Evolutionary conservation across 2,329 filamentous ascomycete genomes (phyloP).

Genomic region (Pseudocercospora ulei): DNA sequence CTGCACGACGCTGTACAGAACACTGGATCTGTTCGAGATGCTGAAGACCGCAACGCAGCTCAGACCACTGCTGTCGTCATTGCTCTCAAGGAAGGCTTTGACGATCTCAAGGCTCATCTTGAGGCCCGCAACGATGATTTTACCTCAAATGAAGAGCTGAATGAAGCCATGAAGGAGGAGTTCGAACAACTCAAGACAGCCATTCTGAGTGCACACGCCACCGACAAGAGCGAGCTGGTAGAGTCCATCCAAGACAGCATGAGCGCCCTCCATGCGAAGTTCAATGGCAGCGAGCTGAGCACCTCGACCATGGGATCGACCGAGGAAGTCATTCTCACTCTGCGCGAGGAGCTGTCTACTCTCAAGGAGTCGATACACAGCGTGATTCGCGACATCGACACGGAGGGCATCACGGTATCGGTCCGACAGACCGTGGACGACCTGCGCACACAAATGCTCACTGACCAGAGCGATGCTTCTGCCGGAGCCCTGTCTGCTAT

Average conservation of each 20-base stretch:
- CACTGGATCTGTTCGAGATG: slow-evolving; percentile 30
- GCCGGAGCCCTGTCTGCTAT: slow-evolving; percentile 38
- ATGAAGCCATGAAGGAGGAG: slow-evolving; percentile 67
- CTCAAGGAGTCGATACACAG: slow-evolving; percentile 50
- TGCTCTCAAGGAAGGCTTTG: slow-evolving; percentile 30
- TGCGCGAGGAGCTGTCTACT: slow-evolving; percentile 53
- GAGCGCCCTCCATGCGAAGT: slow-evolving; percentile 41
- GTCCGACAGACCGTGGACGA: slow-evolving; percentile 46
- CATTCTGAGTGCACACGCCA: slow-evolving; percentile 53
- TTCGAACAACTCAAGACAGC: slow-evolving; percentile 72
- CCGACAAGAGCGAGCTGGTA: slow-evolving; percentile 53
- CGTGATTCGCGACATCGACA: slow-evolving; percentile 43
- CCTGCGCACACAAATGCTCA: slow-evolving; percentile 35
- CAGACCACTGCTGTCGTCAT: slow-evolving; percentile 30
- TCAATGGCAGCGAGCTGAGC: slow-evolving; percentile 35
- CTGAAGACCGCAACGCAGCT: slow-evolving; percentile 20
- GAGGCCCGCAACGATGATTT: slow-evolving; percentile 22
- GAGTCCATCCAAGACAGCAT: slow-evolving; percentile 49
- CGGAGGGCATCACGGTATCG: slow-evolving; percentile 57
- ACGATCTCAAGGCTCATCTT: slow-evolving; percentile 28
- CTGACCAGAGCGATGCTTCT: slow-evolving; percentile 37
- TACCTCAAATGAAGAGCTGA: slow-evolving; percentile 39
- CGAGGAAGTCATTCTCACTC: slow-evolving; percentile 41
- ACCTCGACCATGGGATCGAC: slow-evolving; percentile 32
- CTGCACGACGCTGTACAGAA: slow-evolving; percentile 50